Conservation (phyloP, 2,329 filamentous ascomycete genomes). For the Mollisiaceae sp. region DNA sequence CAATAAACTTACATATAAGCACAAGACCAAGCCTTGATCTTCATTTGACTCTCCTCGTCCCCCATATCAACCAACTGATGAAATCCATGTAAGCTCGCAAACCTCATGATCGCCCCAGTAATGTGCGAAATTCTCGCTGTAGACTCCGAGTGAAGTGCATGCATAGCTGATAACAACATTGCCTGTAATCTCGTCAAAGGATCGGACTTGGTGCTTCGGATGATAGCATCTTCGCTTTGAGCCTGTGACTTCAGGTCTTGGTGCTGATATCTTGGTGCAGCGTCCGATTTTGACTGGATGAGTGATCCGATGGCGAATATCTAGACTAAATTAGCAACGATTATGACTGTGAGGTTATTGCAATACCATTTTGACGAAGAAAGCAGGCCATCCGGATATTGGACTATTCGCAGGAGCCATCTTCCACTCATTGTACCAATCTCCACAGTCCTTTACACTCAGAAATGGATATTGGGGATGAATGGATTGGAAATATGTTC, state of each 20-base stretch:
- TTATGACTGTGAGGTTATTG: neutral
- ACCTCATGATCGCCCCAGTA: slow-evolving; percentile 23
- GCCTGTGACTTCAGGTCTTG: slow-evolving; percentile 27
- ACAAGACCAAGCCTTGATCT: slow-evolving; percentile 25
- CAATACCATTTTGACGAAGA: slow-evolving; percentile 23
- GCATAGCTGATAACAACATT: slow-evolving; percentile 26
- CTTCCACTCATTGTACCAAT: slow-evolving; percentile 24
- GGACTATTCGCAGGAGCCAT: slow-evolving; percentile 16
- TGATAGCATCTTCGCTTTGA: slow-evolving; percentile 22
- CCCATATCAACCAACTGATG: slow-evolving; percentile 18
- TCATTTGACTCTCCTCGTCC: slow-evolving; percentile 20
- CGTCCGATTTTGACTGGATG: slow-evolving; percentile 24
- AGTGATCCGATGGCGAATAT: slow-evolving; percentile 23
- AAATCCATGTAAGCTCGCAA: slow-evolving; percentile 24
- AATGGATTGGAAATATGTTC: slow-evolving; percentile 23
- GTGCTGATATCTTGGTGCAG: slow-evolving; percentile 23
- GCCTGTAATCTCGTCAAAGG: slow-evolving; percentile 23
- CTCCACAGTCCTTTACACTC: slow-evolving; percentile 21
- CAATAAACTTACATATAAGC: slow-evolving; percentile 25
- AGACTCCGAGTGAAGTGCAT: slow-evolving; percentile 26
- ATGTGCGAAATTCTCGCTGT: slow-evolving; percentile 22
- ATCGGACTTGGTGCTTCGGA: slow-evolving; percentile 16
- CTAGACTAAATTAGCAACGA: neutral
- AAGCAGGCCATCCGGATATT: slow-evolving; percentile 22
- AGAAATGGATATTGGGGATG: slow-evolving; percentile 27